These are phyloP conservation scores for Entophlyctis helioformis DNA, from an alignment of 192 early-diverging fungal species.

Conservation along the genomic window DNA sequence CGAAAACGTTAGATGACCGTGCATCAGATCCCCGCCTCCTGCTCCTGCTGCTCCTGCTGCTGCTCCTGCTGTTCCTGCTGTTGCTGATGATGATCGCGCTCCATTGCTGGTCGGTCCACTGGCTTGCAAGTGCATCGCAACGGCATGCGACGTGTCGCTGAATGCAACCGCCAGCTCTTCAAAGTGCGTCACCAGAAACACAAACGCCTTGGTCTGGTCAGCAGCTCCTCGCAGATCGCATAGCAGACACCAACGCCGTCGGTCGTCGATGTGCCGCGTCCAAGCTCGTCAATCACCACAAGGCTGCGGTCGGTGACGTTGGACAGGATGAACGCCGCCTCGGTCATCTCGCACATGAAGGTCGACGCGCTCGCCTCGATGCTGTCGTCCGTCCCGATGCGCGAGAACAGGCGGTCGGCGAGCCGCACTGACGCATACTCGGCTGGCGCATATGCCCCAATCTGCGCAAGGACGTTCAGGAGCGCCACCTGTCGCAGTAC, in stretches of 20 bases:
- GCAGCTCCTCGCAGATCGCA: slow-evolving; percentile 60
- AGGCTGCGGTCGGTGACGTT: slow-evolving; percentile 55
- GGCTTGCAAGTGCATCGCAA: background rate
- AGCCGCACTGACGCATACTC: slow-evolving; percentile 64
- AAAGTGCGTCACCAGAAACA: slow-evolving; percentile 64
- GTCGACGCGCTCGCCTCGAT: slow-evolving; percentile 49
- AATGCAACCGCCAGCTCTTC: slow-evolving; percentile 45
- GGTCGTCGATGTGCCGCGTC: slow-evolving; percentile 50
- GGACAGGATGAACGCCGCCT: slow-evolving; percentile 69
- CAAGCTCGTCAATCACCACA: slow-evolving; percentile 87
- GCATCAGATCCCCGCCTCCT: too few species aligned
- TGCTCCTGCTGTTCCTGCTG: slow-evolving; percentile 3
- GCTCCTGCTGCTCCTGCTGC: too few species aligned
- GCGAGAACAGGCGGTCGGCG: slow-evolving; percentile 58
- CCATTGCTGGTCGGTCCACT: background rate
- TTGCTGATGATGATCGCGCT: background rate
- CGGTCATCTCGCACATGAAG: slow-evolving; percentile 82
- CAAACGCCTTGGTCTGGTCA: slow-evolving; percentile 28
- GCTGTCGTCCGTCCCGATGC: slow-evolving; percentile 61
- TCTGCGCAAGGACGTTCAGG: slow-evolving; percentile 71
- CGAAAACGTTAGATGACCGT: slow-evolving; percentile 29
- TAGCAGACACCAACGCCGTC: slow-evolving; percentile 64
- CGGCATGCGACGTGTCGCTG: background rate
- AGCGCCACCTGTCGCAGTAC: slow-evolving; percentile 73
- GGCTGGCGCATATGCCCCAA: slow-evolving; percentile 74